Percentiles rank a stretch among this genome's conserved stretches.
These are phyloP conservation scores for Vitis labrusca DNA, from an alignment of 164 flowering plant genomes.

Conservation along the genomic window DNA sequence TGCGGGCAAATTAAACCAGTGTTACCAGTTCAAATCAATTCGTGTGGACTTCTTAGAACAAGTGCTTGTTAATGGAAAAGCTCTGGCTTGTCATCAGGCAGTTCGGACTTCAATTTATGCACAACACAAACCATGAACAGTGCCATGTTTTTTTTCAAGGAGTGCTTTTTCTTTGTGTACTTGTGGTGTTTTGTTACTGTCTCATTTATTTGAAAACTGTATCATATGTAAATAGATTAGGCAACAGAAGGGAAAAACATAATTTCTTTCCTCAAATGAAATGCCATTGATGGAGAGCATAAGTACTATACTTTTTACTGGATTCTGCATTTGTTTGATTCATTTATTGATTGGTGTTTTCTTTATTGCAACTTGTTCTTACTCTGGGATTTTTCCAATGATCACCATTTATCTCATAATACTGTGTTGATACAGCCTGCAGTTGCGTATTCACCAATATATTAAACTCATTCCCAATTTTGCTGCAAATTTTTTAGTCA, in stretches of 20 bases:
- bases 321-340: no score
- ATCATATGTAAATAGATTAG: conserved; percentile 2
- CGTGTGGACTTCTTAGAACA: conserved; percentile 84
- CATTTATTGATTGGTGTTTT: no score
- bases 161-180: background rate
- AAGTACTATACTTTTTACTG: background rate
- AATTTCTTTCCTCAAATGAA: background rate
- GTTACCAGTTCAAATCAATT: conserved; percentile 65
- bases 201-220: background rate
- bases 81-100: conserved; percentile 42
- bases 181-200: conserved; percentile 4
- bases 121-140: conserved; percentile 62
- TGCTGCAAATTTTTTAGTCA: no score
- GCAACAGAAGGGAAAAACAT: background rate
- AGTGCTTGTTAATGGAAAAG: conserved; percentile 72
- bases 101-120: conserved; percentile 54
- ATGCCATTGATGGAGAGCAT: no score
- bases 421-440: no score
- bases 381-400: no score
- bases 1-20: conserved; percentile 31
- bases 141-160: background rate
- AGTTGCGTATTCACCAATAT: no score
- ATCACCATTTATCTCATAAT: no score
- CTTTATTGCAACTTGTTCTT: no score
- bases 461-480: no score